Percentiles rank a stretch among this genome's conserved stretches.
Evolutionary conservation across 1,139 yeast genomes (phyloP).

Genomic region (Suhomyces guaymorum): DNA sequence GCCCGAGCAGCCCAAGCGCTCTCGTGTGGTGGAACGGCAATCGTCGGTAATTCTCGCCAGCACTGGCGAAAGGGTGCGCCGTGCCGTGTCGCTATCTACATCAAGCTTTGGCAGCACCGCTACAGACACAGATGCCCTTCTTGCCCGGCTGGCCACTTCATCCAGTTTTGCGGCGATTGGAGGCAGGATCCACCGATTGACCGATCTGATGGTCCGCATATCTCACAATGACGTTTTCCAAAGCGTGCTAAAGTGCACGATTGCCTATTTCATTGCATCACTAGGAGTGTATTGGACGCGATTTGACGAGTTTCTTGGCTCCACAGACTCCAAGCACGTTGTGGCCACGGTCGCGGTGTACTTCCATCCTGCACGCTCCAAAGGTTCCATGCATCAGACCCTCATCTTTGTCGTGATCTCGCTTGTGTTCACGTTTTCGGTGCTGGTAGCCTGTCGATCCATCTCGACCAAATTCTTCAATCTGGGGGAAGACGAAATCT

Average conservation of each 20-base stretch:
- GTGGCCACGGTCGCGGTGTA: slow-evolving; percentile 83
- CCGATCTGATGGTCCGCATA: background rate
- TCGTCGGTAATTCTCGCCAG: slow-evolving; percentile 44
- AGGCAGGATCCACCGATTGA: slow-evolving; percentile 1
- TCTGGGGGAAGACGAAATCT: slow-evolving; percentile 49
- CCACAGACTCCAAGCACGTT: slow-evolving; percentile 75
- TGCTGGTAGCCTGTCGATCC: slow-evolving; percentile 56
- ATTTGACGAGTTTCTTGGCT: slow-evolving; percentile 58
- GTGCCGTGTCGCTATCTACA: slow-evolving; percentile 27
- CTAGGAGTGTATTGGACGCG: slow-evolving; percentile 69
- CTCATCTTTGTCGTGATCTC: slow-evolving; percentile 60
- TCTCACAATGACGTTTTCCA: slow-evolving; percentile 4
- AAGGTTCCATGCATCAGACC: slow-evolving; percentile 81
- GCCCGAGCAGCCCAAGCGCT: no score
- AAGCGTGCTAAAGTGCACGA: slow-evolving; percentile 60
- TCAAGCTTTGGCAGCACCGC: slow-evolving; percentile 19
- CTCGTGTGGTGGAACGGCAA: slow-evolving; percentile 19
- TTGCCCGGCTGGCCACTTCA: slow-evolving; percentile 3
- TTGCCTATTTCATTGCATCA: slow-evolving; percentile 74
- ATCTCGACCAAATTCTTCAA: slow-evolving; percentile 51
- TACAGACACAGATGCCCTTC: slow-evolving; percentile 7
- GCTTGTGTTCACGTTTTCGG: slow-evolving; percentile 54
- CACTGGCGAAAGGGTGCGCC: slow-evolving; percentile 43
- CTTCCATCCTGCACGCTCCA: slow-evolving; percentile 78
- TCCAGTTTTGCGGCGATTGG: slow-evolving; percentile 5